Evolutionary conservation across 805 yeast species (phyloP), one percentile per base, ranked within the genome.

Genomic region (Lachancea thermotolerans): DNA sequence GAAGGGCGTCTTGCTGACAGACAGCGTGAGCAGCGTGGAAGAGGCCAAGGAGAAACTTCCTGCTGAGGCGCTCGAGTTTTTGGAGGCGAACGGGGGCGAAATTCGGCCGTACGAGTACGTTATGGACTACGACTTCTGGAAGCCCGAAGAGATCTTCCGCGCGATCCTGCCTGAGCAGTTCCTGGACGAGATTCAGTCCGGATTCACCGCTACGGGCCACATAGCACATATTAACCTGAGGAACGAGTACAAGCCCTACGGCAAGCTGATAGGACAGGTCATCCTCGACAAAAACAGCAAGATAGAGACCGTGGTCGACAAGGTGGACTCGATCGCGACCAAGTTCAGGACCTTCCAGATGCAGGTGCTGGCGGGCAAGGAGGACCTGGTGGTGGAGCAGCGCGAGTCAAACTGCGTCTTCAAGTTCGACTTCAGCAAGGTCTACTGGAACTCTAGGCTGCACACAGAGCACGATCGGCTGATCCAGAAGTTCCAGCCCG

Each of bases 371-470:
- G 99, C 98, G 0, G 98, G 99, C 7, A 80, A 77, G 46, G 73
- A 77, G 32, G 58, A 56, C 37, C 78, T 85, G 50, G 60, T 78
- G 32, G 99, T 91, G 11, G 65, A 85, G 51, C 97, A 91, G 64
- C 78, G 74, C 50, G 99, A 93, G 62, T 78, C 90, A 48, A 86
- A 86, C 31, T 91, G 99, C 69, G 65, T 70, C 10, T 93, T 93
- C 67, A 76, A 70, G 39, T 91, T 93, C 64, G 96, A 93, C 59
- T 93, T 95, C 62, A 78, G 86, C 47, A 85, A 87, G 59, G 99
- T 95, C 4, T 93, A 95, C 66, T 93, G 99, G 99, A 93, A 93
- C 62, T 87, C 97, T 12, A 76, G 99, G 54, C 71, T 93, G 41
- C 91, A 89, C 53, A 86, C 96, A 0, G 99, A 93, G 58, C 99